Conservation (phyloP, 805 yeast species). For the Candida silvicultrix region DNA sequence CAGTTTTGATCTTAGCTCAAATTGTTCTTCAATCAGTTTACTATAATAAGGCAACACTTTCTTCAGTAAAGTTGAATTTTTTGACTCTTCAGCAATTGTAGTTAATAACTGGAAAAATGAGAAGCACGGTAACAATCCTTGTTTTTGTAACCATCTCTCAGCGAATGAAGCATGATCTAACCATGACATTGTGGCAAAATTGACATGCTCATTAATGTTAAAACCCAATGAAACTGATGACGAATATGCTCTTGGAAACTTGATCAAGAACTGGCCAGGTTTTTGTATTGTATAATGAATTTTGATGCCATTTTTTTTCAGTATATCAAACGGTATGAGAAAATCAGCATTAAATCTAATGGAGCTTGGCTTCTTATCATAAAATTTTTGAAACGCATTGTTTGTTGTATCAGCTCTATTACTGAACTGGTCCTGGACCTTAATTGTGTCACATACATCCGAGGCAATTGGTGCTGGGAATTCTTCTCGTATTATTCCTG, state of each 20-base stretch:
- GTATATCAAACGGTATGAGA: slow-evolving; percentile 41
- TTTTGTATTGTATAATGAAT: slow-evolving; percentile 44
- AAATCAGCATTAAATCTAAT: slow-evolving; percentile 34
- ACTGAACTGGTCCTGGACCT: slow-evolving; percentile 9
- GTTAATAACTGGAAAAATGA: slow-evolving; percentile 42
- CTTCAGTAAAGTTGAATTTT: slow-evolving; percentile 30
- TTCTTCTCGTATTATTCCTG: neutral
- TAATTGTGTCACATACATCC: slow-evolving; percentile 15
- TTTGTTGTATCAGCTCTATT: slow-evolving; percentile 11
- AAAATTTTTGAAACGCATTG: slow-evolving; percentile 13
- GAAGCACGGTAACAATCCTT: slow-evolving; percentile 45
- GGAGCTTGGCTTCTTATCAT: slow-evolving; percentile 8
- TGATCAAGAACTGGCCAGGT: slow-evolving; percentile 56
- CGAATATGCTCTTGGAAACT: slow-evolving; percentile 50
- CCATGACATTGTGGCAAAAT: slow-evolving; percentile 56
- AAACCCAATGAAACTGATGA: slow-evolving; percentile 49
- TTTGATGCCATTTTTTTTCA: slow-evolving; percentile 42
- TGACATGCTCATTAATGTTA: slow-evolving; percentile 47
- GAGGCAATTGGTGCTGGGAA: slow-evolving; percentile 9
- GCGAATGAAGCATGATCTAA: slow-evolving; percentile 40
- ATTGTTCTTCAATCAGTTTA: slow-evolving; percentile 33
- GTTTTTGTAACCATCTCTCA: slow-evolving; percentile 43
- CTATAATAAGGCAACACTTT: slow-evolving; percentile 29
- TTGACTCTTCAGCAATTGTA: slow-evolving; percentile 36
- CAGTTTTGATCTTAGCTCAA: slow-evolving; percentile 33